Conservation (phyloP, 2,329 filamentous ascomycete species). For the Pezicula rhizophila region DNA sequence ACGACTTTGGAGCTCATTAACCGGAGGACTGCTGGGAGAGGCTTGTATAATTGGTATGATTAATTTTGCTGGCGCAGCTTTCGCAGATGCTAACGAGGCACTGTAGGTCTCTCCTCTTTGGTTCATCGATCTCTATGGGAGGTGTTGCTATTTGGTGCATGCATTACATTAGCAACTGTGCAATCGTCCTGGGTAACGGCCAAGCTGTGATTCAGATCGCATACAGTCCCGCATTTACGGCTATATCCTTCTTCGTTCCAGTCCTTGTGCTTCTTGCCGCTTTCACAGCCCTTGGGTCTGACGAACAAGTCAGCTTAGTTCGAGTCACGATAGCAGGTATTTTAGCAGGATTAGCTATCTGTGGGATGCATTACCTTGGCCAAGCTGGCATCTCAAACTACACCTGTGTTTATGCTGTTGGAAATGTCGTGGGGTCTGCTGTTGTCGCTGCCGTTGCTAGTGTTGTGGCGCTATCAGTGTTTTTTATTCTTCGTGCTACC, state of each 20-base stretch:
- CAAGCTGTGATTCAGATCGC: constrained; percentile 59
- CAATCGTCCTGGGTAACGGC: constrained; percentile 64
- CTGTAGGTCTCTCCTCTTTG: constrained; percentile 52
- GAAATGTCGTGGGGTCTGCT: constrained; percentile 56
- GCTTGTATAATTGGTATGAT: constrained; percentile 61
- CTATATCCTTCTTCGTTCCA: constrained; percentile 73
- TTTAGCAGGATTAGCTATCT: constrained; percentile 68
- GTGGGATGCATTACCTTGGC: constrained; percentile 81
- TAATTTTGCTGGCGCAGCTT: background rate
- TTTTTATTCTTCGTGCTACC: constrained; percentile 68
- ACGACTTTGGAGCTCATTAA: constrained; percentile 81
- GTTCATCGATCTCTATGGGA: constrained; percentile 65
- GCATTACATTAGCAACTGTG: constrained; percentile 79
- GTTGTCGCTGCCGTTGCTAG: constrained; percentile 69
- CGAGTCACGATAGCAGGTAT: constrained; percentile 58
- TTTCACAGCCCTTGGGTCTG: constrained; percentile 62
- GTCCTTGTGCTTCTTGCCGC: constrained; percentile 70
- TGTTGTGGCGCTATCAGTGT: constrained; percentile 62
- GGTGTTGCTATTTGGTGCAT: constrained; percentile 71
- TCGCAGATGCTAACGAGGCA: no score
- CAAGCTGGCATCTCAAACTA: constrained; percentile 80
- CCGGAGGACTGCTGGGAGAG: constrained; percentile 62
- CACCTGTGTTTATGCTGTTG: constrained; percentile 53
- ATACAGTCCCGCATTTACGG: constrained; percentile 67
- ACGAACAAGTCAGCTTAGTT: constrained; percentile 49